These are phyloP conservation scores for Calonectria fujianensis DNA, from an alignment of 2,329 filamentous ascomycete species.

Conservation along the genomic window DNA sequence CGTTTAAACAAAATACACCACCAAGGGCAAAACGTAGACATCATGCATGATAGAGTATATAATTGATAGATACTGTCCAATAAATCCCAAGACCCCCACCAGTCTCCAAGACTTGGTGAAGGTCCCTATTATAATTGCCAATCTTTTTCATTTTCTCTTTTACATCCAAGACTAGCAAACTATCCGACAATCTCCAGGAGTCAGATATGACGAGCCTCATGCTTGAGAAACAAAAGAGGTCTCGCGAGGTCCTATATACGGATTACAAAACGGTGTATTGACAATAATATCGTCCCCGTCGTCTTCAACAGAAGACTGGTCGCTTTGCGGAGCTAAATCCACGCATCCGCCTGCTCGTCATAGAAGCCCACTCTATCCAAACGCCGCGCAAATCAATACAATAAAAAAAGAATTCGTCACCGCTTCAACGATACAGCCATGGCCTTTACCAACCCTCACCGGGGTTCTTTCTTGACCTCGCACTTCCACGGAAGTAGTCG, in stretches of 20 bases:
- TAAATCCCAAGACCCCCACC: conserved; percentile 2
- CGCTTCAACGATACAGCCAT: not conserved
- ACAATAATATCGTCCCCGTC: conserved; percentile 26
- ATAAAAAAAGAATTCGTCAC: conserved; percentile 29
- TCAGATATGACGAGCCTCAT: conserved; percentile 9
- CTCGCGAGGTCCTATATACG: conserved; percentile 38
- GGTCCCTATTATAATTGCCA: conserved; percentile 20
- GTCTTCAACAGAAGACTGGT: conserved; percentile 28
- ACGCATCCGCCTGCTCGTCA: conserved; percentile 30
- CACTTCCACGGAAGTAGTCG: conserved; percentile 73
- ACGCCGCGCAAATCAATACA: conserved; percentile 55
- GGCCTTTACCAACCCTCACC: conserved; percentile 63
- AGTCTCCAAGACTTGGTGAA: not conserved
- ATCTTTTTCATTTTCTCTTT: conserved; percentile 27
- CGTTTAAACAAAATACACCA: not conserved
- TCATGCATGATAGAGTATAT: not conserved
- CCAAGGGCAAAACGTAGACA: not conserved
- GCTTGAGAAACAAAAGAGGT: conserved; percentile 34
- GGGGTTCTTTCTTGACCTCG: conserved; percentile 55
- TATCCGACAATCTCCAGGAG: conserved; percentile 26
- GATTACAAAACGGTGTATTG: conserved; percentile 42
- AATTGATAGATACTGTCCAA: conserved; percentile 12
- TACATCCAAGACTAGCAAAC: conserved; percentile 15
- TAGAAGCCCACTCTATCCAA: conserved; percentile 55
- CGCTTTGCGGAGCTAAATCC: conserved; percentile 27